Base-by-base conservation (phyloP, 1,284 basidiomycete species). In the Malassezia vespertilionis region DNA sequence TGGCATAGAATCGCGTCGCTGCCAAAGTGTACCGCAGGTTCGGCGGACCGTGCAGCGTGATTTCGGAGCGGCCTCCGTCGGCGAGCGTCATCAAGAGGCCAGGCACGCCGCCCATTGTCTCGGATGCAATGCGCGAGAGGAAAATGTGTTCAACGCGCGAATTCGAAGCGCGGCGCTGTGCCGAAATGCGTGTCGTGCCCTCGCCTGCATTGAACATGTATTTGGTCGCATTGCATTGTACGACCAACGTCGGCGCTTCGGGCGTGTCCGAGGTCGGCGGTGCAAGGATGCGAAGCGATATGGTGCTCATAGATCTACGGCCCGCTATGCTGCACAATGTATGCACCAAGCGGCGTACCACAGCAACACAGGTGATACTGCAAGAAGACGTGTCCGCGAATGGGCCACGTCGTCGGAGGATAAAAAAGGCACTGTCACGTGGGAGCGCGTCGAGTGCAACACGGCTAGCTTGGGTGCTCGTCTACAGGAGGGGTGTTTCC, bases 201-300 rank as follows among this genome's bases (percentile, higher is more conserved):
- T 91, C 87, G 5, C 84, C 81, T 2, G 76, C 80, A 71, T 90
- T 89, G 75, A 91, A 86, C 40, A 89, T 75, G 60, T 88, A 90
- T 61, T 84, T 82, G 6, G 77, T 80, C 38, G 79, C 76, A 60
- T 85, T 82, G 63, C 87, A 86, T 5, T 78, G 72, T 51, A 83
- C 72, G 22, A 90, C 72, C 3, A 81, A 77, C 0, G 86, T 80
- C 57, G 87, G 83, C 1, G 84, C 82, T 69, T 88, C 85, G 12
- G 82, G 79, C 2, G 84, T 72, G 30, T 72, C 72, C 4, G 75
- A 72, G 17, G 61, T 50, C 10, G 65, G 63, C 4, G 63, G 48
- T 40, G 60, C 51, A 12, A 68, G 45, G 21, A 68, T 50, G 26
- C 65, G 58, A 3, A 68, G 52, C n/a, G n/a, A n/a, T n/a, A n/a